These are phyloP conservation scores for Pugionium dolabratum DNA, from an alignment of 345 rosid genomes.

Conservation along the genomic window DNA sequence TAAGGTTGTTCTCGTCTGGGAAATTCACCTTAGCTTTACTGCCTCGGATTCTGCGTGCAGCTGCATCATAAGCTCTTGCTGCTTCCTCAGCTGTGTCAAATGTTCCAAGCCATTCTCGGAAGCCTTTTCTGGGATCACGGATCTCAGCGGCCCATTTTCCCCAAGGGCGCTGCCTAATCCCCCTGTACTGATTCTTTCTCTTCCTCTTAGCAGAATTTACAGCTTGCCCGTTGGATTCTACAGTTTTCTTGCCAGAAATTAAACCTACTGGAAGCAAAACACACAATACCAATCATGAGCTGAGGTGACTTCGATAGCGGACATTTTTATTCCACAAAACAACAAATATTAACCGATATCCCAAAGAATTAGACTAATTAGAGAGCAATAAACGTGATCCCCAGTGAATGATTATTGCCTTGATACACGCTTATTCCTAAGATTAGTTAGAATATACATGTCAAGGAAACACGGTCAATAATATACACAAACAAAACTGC, in stretches of 20 bases:
- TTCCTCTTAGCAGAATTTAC: conserved; percentile 74
- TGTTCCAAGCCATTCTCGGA: conserved; percentile 95
- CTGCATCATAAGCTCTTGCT: conserved; percentile 88
- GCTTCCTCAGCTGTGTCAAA: conserved; percentile 98
- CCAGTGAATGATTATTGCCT: neutral
- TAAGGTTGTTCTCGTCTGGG: conserved; percentile 54
- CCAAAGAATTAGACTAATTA: neutral
- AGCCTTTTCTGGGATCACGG: conserved; percentile 94
- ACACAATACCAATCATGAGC: conserved; percentile 18
- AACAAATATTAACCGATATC: neutral
- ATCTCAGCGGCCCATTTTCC: conserved; percentile 99
- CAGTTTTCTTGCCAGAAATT: conserved; percentile 45
- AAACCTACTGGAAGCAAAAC: conserved; percentile 46
- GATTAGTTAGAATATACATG: too few species aligned
- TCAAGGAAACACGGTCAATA: neutral
- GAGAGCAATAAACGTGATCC: neutral
- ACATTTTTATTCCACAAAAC: neutral
- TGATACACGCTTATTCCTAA: too few species aligned
- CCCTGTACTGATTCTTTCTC: conserved; percentile 92
- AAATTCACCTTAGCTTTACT: conserved; percentile 77
- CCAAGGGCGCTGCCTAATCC: conserved; percentile 98
- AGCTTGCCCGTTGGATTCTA: conserved; percentile 55
- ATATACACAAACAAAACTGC: neutral
- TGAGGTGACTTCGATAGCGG: neutral
- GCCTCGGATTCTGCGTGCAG: conserved; percentile 86